Evolutionary conservation across 2,329 filamentous ascomycete species (phyloP).

Genomic region (Alternaria brassicicola): DNA sequence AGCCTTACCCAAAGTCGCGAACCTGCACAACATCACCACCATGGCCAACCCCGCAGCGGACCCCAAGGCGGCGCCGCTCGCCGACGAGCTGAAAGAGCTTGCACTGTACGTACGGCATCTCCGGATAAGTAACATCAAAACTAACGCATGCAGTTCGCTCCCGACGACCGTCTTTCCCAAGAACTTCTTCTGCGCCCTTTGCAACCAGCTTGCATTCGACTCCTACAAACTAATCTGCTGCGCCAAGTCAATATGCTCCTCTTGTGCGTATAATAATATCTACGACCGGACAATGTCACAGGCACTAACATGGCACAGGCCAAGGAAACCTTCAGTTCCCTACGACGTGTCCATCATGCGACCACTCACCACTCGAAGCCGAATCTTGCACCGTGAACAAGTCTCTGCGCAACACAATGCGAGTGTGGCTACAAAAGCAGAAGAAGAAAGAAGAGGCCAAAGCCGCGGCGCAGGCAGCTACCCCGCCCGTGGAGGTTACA

Average conservation of each 20-base stretch:
- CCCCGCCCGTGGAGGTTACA: slow-evolving; percentile 31
- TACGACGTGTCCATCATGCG: slow-evolving; percentile 86
- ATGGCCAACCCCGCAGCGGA: slow-evolving; percentile 40
- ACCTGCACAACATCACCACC: slow-evolving; percentile 28
- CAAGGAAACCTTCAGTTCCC: slow-evolving; percentile 65
- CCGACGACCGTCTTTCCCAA: slow-evolving; percentile 87
- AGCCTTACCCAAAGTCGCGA: slow-evolving; percentile 30
- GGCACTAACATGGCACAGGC: slow-evolving; percentile 29
- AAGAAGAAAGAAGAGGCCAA: slow-evolving; percentile 61
- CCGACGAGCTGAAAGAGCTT: slow-evolving; percentile 43
- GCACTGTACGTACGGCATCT: slow-evolving; percentile 31
- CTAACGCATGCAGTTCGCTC: slow-evolving; percentile 65
- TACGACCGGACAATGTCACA: not conserved
- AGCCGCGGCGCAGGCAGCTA: slow-evolving; percentile 37
- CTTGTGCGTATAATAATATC: slow-evolving; percentile 66
- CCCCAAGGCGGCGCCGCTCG: slow-evolving; percentile 41
- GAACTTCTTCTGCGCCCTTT: slow-evolving; percentile 92
- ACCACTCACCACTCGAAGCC: slow-evolving; percentile 84
- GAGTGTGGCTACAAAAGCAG: slow-evolving; percentile 91
- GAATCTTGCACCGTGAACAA: slow-evolving; percentile 90
- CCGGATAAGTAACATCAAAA: not conserved
- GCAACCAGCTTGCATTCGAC: slow-evolving; percentile 87
- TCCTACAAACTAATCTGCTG: slow-evolving; percentile 93
- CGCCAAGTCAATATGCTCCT: slow-evolving; percentile 91
- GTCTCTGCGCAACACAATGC: slow-evolving; percentile 87